A percentile compares a stretch with the other conserved stretches of the same genome.
Conservation (phyloP, 1,284 basidiomycete genomes). For the Hymenochaete sp. region DNA sequence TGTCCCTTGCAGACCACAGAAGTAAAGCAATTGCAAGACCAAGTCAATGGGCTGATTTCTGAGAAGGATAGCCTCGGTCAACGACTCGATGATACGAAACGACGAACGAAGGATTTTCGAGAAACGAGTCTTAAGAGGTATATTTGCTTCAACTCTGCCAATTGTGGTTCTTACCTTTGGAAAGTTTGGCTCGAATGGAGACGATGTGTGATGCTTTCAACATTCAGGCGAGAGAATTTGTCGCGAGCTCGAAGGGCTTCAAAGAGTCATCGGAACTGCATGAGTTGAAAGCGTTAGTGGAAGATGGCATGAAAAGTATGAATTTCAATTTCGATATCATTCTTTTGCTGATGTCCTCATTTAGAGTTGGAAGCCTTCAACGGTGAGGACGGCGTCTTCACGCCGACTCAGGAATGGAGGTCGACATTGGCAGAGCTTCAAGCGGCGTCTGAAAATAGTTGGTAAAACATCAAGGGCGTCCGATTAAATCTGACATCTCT, state of each 20-base stretch:
- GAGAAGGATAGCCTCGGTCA: constrained; percentile 9
- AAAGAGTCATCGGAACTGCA: too few species aligned
- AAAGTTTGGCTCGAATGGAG: constrained; percentile 1
- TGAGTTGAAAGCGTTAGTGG: constrained; percentile 1
- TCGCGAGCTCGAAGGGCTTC: not conserved
- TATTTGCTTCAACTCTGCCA: not conserved
- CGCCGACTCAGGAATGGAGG: constrained; percentile 11
- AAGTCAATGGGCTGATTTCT: constrained; percentile 2
- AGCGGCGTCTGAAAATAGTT: constrained; percentile 3
- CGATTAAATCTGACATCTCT: not conserved
- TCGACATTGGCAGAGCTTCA: constrained; percentile 9
- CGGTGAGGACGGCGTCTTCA: constrained; percentile 5
- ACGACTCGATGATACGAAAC: constrained; percentile 4
- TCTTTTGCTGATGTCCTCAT: not conserved
- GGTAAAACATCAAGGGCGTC: not conserved
- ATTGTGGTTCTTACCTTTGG: not conserved
- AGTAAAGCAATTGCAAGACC: constrained; percentile 4
- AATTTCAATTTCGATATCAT: not conserved
- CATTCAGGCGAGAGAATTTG: constrained; percentile 8
- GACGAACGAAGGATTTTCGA: constrained; percentile 8
- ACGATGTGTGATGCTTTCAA: constrained; percentile 7
- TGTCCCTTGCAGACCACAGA: constrained; percentile 8
- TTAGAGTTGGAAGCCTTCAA: constrained; percentile 9
- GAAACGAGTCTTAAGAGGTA: constrained; percentile 12
- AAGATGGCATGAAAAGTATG: constrained; percentile 12